Evolutionary conservation across 176 grass and related monocot species (phyloP).

Genomic region (Panicum miliaceum): DNA sequence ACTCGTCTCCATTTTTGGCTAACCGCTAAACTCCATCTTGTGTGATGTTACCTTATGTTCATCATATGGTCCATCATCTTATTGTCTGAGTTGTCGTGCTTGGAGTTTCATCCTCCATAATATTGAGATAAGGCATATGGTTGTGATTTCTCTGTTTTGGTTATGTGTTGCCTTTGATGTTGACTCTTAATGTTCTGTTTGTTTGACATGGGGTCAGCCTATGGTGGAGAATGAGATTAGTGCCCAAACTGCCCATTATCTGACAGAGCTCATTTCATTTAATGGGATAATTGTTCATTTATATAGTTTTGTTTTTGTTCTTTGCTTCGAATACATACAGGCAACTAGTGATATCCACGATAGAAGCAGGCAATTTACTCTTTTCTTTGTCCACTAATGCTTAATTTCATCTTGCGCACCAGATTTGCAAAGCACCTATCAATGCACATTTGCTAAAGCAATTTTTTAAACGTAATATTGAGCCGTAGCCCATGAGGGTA

Average conservation of each 20-base stretch:
- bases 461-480: background rate
- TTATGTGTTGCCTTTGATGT: background rate
- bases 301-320: background rate
- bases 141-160: background rate
- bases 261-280: background rate
- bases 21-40: background rate
- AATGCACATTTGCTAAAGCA: background rate
- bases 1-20: background rate
- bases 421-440: background rate
- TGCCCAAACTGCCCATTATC: background rate
- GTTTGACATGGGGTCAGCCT: background rate
- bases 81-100: background rate
- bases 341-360: background rate
- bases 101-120: slow-evolving; percentile 14
- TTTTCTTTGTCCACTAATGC: background rate
- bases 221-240: background rate
- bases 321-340: background rate
- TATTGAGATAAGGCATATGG: background rate
- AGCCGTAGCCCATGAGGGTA: background rate
- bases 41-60: background rate
- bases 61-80: background rate
- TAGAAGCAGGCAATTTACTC: background rate
- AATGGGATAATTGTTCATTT: background rate
- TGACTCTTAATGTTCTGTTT: background rate
- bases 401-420: background rate